These are phyloP conservation scores for Aquilaria sinensis DNA, from an alignment of 345 rosid species.

Conservation along the genomic window DNA sequence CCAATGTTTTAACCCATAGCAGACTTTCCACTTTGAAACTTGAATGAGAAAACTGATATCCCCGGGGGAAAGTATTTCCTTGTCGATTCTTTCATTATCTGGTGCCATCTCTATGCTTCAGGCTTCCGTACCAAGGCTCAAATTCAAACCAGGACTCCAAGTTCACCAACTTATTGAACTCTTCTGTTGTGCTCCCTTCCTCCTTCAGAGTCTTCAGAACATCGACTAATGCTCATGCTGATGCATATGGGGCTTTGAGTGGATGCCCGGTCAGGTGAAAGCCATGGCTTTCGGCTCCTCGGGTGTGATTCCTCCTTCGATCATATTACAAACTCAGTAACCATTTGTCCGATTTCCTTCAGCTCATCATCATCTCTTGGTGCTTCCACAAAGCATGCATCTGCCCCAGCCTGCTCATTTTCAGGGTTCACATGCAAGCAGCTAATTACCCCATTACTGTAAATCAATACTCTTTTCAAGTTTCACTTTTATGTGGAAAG, in stretches of 20 bases:
- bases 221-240: constrained; percentile 33
- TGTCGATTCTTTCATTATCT: constrained; percentile 10
- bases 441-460: no score
- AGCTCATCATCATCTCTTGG: constrained; percentile 42
- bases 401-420: constrained; percentile 37
- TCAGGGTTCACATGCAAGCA: no score
- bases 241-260: constrained; percentile 34
- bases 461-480: no score
- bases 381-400: constrained; percentile 49
- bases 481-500: no score
- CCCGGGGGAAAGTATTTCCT: no score
- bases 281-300: constrained; percentile 45
- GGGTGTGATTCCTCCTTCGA: constrained; percentile 51
- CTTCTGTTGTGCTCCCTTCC: constrained; percentile 33
- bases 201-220: constrained; percentile 38
- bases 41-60: no score
- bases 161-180: constrained; percentile 36
- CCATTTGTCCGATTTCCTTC: constrained; percentile 42
- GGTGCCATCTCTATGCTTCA: background rate
- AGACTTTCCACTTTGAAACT: no score
- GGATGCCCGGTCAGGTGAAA: constrained; percentile 34
- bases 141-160: constrained; percentile 43
- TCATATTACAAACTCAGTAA: constrained; percentile 41
- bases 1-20: no score
- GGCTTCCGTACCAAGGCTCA: constrained; percentile 25